Evolutionary conservation across 768 basidiomycete species (phyloP), one percentile per base, ranked within the genome.

Genomic region (Rhodosporidiobolus odoratus): DNA sequence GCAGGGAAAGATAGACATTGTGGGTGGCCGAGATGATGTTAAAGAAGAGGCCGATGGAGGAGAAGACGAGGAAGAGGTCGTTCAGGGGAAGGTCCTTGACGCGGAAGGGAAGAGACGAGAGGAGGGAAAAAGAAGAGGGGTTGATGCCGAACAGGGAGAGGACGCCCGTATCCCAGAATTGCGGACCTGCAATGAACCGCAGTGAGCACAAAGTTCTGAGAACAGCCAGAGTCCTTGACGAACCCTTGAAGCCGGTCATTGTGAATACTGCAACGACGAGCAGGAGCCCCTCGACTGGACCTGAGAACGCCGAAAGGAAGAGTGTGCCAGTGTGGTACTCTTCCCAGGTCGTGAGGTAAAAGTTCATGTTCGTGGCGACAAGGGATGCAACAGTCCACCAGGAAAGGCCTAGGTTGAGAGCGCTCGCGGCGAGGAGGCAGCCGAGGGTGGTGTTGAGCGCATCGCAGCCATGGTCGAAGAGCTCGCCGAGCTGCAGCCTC

Each of bases 301-400:
- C 95, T 23, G 92, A 95, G 80, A 95, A 95, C 41, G 88, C 85
- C 15, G 91, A 92, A 25, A 99, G 87, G 82, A 88, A 99, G 23
- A 98, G 82, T 73, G 89, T 87, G 35, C 94, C 91, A 3, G 94
- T 97, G 75, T 97, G 89, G 76, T 90, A 92, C 79, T 95, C 86
- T 74, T 88, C 88, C 88, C 89, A 90, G 23, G 89, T 91, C 6
- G 88, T 88, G 27, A 90, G 82, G 79, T 90, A 90, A 76, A 91
- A 91, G 78, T 88, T 90, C 70, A 86, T 86, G 48, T 89, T 80
- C 0, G 88, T 87, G 1, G 87, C 87, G 17, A 88, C 83, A 78
- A 94, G 91, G 1, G 89, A 89, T 0, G 89, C 86, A 41, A 98
- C 88, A 0, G 93, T 97, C 95, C 93, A 98, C 93, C 96, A 98